A percentile compares a stretch with the other conserved stretches of the same genome.
Evolutionary conservation across 108 stramenopile species (phyloP).

Genomic region (Cylindrotheca closterium): DNA sequence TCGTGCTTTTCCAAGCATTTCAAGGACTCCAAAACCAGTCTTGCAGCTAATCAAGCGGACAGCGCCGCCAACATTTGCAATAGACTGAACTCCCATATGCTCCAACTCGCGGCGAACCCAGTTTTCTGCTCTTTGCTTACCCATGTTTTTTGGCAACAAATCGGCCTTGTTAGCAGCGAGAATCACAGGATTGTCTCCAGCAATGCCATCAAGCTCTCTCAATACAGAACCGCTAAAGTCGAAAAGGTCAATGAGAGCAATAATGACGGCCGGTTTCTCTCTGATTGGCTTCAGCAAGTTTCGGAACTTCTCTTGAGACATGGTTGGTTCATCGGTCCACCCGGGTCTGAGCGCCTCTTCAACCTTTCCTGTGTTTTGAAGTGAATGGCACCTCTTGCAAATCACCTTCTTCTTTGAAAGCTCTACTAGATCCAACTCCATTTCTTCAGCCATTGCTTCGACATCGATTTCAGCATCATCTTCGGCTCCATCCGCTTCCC

Average conservation of each 20-base stretch:
- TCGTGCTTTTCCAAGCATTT: conserved; percentile 79
- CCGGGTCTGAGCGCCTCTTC: conserved; percentile 73
- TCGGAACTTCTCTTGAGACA: conserved; percentile 82
- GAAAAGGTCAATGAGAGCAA: conserved; percentile 87
- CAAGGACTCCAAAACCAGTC: conserved; percentile 73
- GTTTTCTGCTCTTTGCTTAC: conserved; percentile 75
- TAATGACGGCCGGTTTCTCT: conserved; percentile 74
- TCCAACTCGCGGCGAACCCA: conserved; percentile 90
- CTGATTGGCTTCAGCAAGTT: conserved; percentile 64
- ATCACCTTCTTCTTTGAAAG: conserved; percentile 73
- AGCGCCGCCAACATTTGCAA: conserved; percentile 87
- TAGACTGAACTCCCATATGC: conserved; percentile 73
- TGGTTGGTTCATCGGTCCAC: conserved; percentile 84
- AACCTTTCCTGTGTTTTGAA: conserved; percentile 84
- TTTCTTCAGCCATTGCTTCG: conserved; percentile 64
- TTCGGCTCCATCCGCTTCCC: conserved; percentile 6
- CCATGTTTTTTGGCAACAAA: conserved; percentile 81
- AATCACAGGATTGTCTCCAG: conserved; percentile 91
- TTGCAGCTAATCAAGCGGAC: conserved; percentile 84
- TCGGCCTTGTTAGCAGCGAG: conserved; percentile 90
- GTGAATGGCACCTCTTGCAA: conserved; percentile 82
- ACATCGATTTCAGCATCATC: conserved; percentile 45
- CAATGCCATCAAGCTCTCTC: conserved; percentile 83
- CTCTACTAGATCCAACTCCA: conserved; percentile 70
- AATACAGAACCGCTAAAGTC: conserved; percentile 89